Base-by-base conservation (phyloP, 2,329 filamentous ascomycete species). In the Aspergillus thermomutatus region DNA sequence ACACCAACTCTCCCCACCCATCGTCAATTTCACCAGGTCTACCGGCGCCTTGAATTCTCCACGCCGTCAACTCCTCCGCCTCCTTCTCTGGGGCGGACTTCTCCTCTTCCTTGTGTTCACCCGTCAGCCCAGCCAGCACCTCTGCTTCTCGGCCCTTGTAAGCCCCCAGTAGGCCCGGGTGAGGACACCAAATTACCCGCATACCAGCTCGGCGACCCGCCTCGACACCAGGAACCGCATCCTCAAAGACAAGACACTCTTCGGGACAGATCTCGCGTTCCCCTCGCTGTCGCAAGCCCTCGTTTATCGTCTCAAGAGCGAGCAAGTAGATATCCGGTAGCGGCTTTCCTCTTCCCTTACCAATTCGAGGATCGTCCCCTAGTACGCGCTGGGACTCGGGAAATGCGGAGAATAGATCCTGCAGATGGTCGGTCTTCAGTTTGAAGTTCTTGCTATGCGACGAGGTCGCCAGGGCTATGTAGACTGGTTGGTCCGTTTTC, bases 231-330 rank as follows among this genome's bases (percentile, higher is more conserved):
- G 92, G 91, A 1, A 97, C 92, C 48, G 88, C 91, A 74, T 99
- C 94, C 76, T 99, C 94, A 67, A 99, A 97, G 0, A 97, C 94
- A 17, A 99, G 80, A 71, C 94, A 97, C 75, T 97, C 93, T 64
- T 90, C 89, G 0, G 92, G 91, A 53, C 71, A 80, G 60, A 99
- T 87, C 53, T 81, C 80, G 57, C 83, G 77, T 62, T 82, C 77
- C 52, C 88, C 86, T 41, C 67, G 64, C 0, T 80, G 60, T 10
- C 77, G 77, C 6, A 95, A 79, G 17, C 85, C 85, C 46, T 84
- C 83, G 75, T 99, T 99, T 72, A 99, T 88, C 3, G 87, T 90
- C 74, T 89, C 81, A 54, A 99, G 79, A 0, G 94, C 93, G 0
- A 97, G 80, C 8, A 95, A 77, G 75, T 96, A 97, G 64, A 99